These are phyloP conservation scores for Fusarium aywerte DNA, from an alignment of 2,329 filamentous ascomycete genomes.

Conservation along the genomic window DNA sequence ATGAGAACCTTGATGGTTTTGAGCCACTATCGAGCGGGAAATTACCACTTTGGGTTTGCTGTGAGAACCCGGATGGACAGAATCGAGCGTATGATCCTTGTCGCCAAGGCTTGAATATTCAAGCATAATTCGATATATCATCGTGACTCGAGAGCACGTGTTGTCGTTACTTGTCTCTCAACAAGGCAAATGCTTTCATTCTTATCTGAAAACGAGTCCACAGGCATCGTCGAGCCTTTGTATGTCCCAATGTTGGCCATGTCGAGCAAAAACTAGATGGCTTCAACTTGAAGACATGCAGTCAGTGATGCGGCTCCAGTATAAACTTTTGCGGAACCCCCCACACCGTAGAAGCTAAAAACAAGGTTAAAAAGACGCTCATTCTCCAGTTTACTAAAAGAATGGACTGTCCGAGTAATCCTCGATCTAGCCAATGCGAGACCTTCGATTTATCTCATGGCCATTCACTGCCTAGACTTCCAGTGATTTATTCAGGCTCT, in stretches of 20 bases:
- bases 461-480: not conserved
- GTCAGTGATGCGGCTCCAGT: conserved; percentile 19
- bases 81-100: conserved; percentile 25
- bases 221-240: not conserved
- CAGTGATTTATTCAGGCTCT: not conserved
- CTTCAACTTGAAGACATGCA: not conserved
- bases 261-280: not conserved
- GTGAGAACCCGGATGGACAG: conserved; percentile 41
- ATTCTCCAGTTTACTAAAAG: not conserved
- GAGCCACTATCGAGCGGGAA: conserved; percentile 23
- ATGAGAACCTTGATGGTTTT: conserved; percentile 38
- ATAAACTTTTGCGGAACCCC: conserved; percentile 6
- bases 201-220: not conserved
- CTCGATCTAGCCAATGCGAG: not conserved
- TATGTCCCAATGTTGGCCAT: not conserved
- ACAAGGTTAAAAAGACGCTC: conserved; percentile 35
- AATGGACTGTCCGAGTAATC: not conserved
- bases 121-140: conserved; percentile 9
- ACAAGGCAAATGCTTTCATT: not conserved
- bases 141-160: conserved; percentile 15
- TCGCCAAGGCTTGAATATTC: conserved; percentile 26
- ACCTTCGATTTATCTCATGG: not conserved
- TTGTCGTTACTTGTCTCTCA: not conserved
- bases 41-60: conserved; percentile 29
- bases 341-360: conserved; percentile 25